Percentiles rank a stretch among this genome's conserved stretches.
These are phyloP conservation scores for Lipomyces yamanashiensis DNA, from an alignment of 805 yeast genomes.

Conservation along the genomic window DNA sequence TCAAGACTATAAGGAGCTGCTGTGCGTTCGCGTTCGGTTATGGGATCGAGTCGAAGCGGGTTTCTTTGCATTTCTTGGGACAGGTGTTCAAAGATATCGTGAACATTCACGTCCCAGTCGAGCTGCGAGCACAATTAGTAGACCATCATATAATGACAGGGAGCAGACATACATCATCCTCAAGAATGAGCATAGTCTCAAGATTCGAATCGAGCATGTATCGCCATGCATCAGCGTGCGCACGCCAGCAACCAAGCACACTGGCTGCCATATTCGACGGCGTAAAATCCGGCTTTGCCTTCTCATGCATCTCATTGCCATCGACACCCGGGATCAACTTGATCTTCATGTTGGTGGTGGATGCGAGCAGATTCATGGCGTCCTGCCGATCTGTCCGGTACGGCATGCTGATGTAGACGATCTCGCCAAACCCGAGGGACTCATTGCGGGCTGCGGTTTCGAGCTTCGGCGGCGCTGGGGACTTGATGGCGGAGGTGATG, in stretches of 20 bases:
- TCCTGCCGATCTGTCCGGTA: conserved; percentile 29
- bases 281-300: conserved; percentile 22
- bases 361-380: conserved; percentile 22
- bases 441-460: conserved; percentile 13
- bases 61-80: conserved; percentile 28
- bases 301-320: conserved; percentile 12
- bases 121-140: not conserved
- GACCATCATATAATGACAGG: not conserved
- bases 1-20: conserved; percentile 30
- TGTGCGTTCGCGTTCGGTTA: conserved; percentile 15
- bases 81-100: conserved; percentile 20
- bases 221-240: conserved; percentile 29
- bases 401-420: conserved; percentile 26
- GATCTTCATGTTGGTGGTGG: conserved; percentile 19
- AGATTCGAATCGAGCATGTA: conserved; percentile 21
- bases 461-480: not conserved
- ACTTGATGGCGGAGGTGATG: not conserved
- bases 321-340: conserved; percentile 21
- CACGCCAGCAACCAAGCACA: conserved; percentile 30
- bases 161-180: conserved; percentile 17
- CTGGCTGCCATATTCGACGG: conserved; percentile 16
- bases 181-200: conserved; percentile 26
- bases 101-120: conserved; percentile 27
- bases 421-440: conserved; percentile 29
- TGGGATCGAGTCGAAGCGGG: conserved; percentile 20